Evolutionary conservation across 495 filamentous ascomycete genomes (phyloP), one percentile per base, ranked within the genome.

Genomic region (Aspergillus indologenus): DNA sequence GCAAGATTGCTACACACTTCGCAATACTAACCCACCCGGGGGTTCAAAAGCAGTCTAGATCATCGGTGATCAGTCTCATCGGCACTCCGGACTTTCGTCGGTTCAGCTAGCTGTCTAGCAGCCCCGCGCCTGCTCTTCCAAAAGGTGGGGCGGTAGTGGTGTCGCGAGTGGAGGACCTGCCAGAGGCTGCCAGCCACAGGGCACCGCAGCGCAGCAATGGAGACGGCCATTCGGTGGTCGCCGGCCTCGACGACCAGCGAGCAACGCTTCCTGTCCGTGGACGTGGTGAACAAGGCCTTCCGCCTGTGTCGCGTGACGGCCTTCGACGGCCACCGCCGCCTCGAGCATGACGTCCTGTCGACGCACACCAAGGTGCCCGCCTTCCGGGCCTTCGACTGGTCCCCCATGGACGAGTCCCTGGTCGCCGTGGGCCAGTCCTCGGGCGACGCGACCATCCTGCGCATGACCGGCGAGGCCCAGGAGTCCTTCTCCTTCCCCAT

Each of bases 331-430:
- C 7, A 23, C 1, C 81, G 78, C 6, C 70, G 69, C 7, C 77
- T 95, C 42, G 79, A 86, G 34, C 90, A 87, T 76, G 77, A 87
- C 57, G 83, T 85, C 49, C 64, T 91, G 2, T 84, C 86, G 9
- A 88, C 87, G 42, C 85, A 91, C 61, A 83, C 85, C 61, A 90
- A 92, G 64, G 83, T 97, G 18, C 92, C 92, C n/a, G 79, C 83
- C 8, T 87, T 96, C 66, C 91, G 87, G 52, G 91, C 92, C 24
- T 97, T 96, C 73, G 94, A 98, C 76, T 98, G 95, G 94, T 96
- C 95, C 0, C 87, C 90, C 11, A 78, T 81, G 18, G 79, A 90
- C 61, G 84, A 85, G 71, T 86, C 86, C 50, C 78, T 98, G 45
- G 83, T 97, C 45, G 91, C 89, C 24, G 85, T 98, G 17, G 94